These are phyloP conservation scores for Mycena olivaceomarginata DNA, from an alignment of 768 basidiomycete genomes.

Conservation along the genomic window DNA sequence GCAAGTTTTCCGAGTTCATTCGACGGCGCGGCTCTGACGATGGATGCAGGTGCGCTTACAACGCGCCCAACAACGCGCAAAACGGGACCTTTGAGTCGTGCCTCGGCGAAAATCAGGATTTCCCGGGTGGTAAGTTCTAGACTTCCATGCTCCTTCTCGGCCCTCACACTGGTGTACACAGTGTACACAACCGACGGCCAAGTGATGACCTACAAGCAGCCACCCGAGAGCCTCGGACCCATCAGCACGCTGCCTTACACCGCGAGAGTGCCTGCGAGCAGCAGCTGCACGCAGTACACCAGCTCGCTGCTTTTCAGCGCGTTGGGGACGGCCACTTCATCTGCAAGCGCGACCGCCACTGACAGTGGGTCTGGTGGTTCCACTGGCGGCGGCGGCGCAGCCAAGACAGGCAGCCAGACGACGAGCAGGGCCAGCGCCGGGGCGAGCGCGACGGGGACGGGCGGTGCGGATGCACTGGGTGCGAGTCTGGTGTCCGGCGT, in stretches of 20 bases:
- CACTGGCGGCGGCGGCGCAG: neutral
- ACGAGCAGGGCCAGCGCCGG: conserved; percentile 15
- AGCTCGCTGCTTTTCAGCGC: conserved; percentile 55
- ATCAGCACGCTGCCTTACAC: conserved; percentile 66
- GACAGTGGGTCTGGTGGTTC: no score
- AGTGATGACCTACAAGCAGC: conserved; percentile 65
- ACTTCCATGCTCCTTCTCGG: no score
- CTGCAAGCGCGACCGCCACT: neutral
- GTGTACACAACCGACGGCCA: conserved; percentile 54
- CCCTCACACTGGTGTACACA: no score
- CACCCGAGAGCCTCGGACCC: conserved; percentile 63
- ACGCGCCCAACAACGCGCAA: conserved; percentile 79
- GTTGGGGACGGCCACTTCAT: conserved; percentile 24
- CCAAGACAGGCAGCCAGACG: neutral
- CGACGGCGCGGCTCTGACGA: no score
- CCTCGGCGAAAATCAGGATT: conserved; percentile 77
- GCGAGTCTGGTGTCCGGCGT: conserved; percentile 21
- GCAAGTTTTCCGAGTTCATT: no score
- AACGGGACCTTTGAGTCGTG: conserved; percentile 80
- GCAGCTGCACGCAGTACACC: conserved; percentile 57
- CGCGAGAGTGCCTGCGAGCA: conserved; percentile 61
- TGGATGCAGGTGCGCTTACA: conserved; percentile 72
- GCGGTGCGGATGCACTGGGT: conserved; percentile 23
- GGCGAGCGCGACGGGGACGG: conserved; percentile 14
- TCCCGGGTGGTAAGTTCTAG: conserved; percentile 62